Percentiles rank a stretch among this genome's conserved stretches.
Conservation (phyloP, 2,329 filamentous ascomycete species). For the Paecilomyces formosus region DNA sequence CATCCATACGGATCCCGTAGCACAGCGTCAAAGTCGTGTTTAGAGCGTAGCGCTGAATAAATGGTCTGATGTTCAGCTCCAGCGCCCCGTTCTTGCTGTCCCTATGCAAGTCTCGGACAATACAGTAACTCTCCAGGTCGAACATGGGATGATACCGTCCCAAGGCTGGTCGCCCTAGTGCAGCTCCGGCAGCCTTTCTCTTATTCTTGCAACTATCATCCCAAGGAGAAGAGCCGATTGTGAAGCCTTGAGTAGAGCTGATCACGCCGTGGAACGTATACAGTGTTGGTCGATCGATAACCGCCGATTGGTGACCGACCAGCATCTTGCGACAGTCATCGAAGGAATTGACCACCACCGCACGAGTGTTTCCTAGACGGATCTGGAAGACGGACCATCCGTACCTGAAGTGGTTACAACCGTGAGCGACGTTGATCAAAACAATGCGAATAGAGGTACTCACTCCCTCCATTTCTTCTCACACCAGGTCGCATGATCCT, state of each 20-base stretch:
- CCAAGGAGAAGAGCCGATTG: conserved; percentile 72
- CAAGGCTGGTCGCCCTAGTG: conserved; percentile 62
- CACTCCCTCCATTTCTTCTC: conserved; percentile 50
- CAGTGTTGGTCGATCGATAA: conserved; percentile 65
- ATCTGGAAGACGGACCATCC: conserved; percentile 47
- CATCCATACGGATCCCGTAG: conserved; percentile 66
- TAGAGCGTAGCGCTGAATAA: conserved; percentile 64
- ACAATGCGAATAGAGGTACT: not conserved
- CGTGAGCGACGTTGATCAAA: not conserved
- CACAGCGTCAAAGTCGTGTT: conserved; percentile 67
- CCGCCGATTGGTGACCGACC: conserved; percentile 63
- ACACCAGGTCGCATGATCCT: conserved; percentile 45
- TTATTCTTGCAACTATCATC: conserved; percentile 66
- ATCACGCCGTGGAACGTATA: conserved; percentile 72
- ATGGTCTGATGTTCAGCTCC: conserved; percentile 58
- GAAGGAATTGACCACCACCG: conserved; percentile 68
- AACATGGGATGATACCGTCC: conserved; percentile 69
- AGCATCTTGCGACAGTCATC: conserved; percentile 60
- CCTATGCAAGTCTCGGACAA: conserved; percentile 58
- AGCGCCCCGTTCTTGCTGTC: conserved; percentile 52
- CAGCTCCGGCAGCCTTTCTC: conserved; percentile 65
- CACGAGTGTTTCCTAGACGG: conserved; percentile 39
- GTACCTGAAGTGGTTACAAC: not conserved
- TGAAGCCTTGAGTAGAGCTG: conserved; percentile 64
- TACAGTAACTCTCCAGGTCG: conserved; percentile 62